These are phyloP conservation scores for Plicaturopsis crispa DNA, from an alignment of 768 basidiomycete species.

Conservation along the genomic window DNA sequence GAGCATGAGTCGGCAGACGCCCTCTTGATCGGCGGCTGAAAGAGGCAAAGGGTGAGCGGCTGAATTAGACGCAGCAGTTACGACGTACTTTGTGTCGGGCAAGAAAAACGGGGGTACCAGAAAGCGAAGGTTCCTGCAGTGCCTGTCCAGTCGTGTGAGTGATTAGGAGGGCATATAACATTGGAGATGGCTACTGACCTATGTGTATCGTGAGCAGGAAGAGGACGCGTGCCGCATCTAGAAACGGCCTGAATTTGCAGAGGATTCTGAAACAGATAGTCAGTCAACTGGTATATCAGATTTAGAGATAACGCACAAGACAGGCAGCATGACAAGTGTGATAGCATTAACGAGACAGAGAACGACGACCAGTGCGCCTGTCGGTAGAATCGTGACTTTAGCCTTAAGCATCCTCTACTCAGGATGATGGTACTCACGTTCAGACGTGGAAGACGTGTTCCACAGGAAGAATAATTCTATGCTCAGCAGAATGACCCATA, in stretches of 20 bases:
- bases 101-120: conserved; percentile 35
- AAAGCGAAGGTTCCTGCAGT: conserved; percentile 33
- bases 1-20: conserved; percentile 40
- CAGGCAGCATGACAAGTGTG: conserved; percentile 32
- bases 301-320: conserved; percentile 28
- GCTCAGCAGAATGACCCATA: conserved; percentile 42
- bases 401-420: neutral
- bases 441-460: conserved; percentile 32
- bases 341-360: conserved; percentile 33
- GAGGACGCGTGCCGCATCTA: conserved; percentile 43
- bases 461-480: conserved; percentile 39
- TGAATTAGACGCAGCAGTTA: neutral
- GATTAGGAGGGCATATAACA: neutral
- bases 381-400: neutral
- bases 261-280: conserved; percentile 27
- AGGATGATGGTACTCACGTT: conserved; percentile 29
- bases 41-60: neutral
- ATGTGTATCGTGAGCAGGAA: conserved; percentile 38
- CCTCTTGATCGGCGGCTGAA: conserved; percentile 30
- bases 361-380: conserved; percentile 38
- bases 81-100: conserved; percentile 33
- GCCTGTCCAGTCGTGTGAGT: conserved; percentile 19
- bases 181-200: conserved; percentile 23
- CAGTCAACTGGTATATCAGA: conserved; percentile 6
- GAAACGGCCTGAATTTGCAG: conserved; percentile 40